Base-by-base conservation (phyloP, 768 basidiomycete genomes). In the Lactifluus pinguis region DNA sequence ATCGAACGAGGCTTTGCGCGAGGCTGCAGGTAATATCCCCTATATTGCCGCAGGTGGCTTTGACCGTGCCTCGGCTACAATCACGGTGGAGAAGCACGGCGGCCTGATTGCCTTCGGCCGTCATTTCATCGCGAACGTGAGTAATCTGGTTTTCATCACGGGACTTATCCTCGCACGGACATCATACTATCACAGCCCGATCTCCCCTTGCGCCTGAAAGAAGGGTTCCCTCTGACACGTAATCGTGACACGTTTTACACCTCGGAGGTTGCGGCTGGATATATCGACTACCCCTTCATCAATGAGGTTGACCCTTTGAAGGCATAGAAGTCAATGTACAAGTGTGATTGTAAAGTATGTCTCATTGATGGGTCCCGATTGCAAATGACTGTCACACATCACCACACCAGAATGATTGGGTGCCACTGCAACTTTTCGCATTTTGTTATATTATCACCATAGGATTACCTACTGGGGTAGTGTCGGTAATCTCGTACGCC, bases 181-280 rank as follows among this genome's bases (percentile, higher is more conserved):
- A 0, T 19, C 6, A 38, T 19, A 50, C 21, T 47, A 47, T 11
- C 21, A 21, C 41, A 62, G 64, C 64, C 64, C 3, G 64, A 63
- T 49, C 61, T 59, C 29, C 66, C 67, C 5, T 49, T 56, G 19
- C 63, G 64, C 11, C 34, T 68, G 39, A 42, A 34, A 39, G 49
- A 63, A 4, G 51, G 41, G 6, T 44, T 39, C 6, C 5, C 41
- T 6, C 17, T 61, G 56, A 57, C 48, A 6, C 36, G 59, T 34
- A 51, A 63, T 30, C 49, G 50, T 25, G 21, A 21, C 32, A 47
- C 44, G 11, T 47, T 47, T 4, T 47, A 47, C 45, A 25, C 11
- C 11, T 21, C 45, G 25, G 45, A 47, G 21, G 45, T 21, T 25
- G 21, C 21, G 10, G 21, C 8, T 47, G 45, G 45, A 47, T 47